Percentiles rank a stretch among this genome's conserved stretches.
Conservation (phyloP, 805 yeast genomes). For the Phaffomyces opuntiae region DNA sequence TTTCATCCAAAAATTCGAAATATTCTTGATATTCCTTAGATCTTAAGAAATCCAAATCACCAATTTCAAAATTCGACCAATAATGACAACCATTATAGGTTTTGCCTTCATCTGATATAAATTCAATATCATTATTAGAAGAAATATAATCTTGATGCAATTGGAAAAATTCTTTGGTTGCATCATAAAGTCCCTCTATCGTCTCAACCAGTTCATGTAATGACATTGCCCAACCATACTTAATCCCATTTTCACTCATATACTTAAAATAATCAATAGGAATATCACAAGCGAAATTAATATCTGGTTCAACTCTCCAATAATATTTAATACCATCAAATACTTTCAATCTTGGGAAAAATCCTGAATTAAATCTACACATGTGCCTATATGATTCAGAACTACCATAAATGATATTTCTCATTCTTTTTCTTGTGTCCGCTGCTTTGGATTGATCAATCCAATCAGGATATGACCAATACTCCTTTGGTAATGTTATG, state of each 20-base stretch:
- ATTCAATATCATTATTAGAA: conserved; percentile 52
- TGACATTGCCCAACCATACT: conserved; percentile 73
- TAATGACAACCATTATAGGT: conserved; percentile 72
- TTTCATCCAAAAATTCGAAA: conserved; percentile 53
- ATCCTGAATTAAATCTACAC: conserved; percentile 90
- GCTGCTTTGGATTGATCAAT: conserved; percentile 68
- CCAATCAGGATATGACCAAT: conserved; percentile 85
- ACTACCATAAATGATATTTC: conserved; percentile 59
- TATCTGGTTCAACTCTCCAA: conserved; percentile 93
- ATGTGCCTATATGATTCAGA: conserved; percentile 74
- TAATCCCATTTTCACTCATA: conserved; percentile 71
- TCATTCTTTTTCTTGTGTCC: conserved; percentile 84
- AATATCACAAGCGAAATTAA: conserved; percentile 74
- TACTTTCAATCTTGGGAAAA: conserved; percentile 73
- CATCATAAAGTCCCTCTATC: conserved; percentile 70
- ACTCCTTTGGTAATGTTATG: conserved; percentile 72
- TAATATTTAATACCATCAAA: conserved; percentile 78
- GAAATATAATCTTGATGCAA: conserved; percentile 38
- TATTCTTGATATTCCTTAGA: conserved; percentile 47
- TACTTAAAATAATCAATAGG: conserved; percentile 75
- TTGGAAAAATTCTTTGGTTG: conserved; percentile 54
- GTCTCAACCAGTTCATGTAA: conserved; percentile 70
- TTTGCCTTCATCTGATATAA: conserved; percentile 57
- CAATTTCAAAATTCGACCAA: conserved; percentile 78
- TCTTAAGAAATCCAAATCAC: conserved; percentile 64